These are phyloP conservation scores for Tolypocladium endophyticum DNA, from an alignment of 2,329 filamentous ascomycete species.

Conservation along the genomic window DNA sequence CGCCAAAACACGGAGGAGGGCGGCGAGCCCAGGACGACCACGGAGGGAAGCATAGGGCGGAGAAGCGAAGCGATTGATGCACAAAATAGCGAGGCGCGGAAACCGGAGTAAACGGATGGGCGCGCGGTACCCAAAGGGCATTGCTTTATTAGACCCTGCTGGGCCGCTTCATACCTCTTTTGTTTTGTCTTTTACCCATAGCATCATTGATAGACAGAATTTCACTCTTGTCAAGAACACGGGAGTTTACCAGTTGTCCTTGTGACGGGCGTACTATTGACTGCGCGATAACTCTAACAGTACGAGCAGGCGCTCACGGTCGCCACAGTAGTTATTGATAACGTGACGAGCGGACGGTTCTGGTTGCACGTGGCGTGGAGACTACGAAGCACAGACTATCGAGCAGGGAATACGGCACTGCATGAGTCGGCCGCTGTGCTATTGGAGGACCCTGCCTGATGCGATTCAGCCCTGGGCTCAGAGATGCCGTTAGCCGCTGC, in stretches of 20 bases:
- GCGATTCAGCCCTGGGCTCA: neutral
- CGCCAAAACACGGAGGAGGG: slow-evolving; percentile 22
- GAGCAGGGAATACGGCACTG: neutral
- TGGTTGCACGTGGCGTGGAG: neutral
- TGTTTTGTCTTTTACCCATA: neutral
- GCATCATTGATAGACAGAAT: neutral
- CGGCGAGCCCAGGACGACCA: slow-evolving; percentile 5
- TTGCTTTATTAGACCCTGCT: neutral
- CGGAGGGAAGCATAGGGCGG: slow-evolving; percentile 6
- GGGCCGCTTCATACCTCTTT: neutral
- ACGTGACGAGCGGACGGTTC: neutral
- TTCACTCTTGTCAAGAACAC: neutral
- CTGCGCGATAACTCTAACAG: neutral
- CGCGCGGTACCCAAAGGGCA: slow-evolving; percentile 7
- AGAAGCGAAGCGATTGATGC: slow-evolving; percentile 2
- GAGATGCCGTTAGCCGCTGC: neutral
- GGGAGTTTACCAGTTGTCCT: neutral
- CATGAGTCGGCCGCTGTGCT: neutral
- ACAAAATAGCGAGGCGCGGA: slow-evolving; percentile 13
- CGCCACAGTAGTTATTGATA: neutral
- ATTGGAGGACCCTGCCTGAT: neutral
- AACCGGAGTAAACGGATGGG: slow-evolving; percentile 13
- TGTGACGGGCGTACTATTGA: neutral
- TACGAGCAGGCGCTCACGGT: too few relatives aligned
- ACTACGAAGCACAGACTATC: neutral